Base-by-base conservation (phyloP, 345 rosid species). In the Anastatica hierochuntica region DNA sequence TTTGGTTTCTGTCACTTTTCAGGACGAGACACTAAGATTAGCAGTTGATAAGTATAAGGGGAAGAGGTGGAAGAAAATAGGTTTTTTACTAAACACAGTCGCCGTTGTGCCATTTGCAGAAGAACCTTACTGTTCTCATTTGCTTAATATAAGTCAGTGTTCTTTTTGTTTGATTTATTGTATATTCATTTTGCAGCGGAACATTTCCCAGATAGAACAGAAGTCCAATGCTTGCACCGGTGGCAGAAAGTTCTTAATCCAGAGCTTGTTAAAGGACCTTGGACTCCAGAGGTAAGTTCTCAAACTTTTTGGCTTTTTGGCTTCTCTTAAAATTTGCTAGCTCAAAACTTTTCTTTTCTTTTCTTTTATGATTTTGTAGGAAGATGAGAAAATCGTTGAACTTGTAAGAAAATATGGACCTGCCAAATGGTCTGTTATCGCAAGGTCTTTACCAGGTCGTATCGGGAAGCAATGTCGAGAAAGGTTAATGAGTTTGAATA, bases 241-340 rank as follows among this genome's bases (percentile, higher is more conserved):
- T 94, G 99, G 99, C 99, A 94, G 74, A 94, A 94, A 71, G 99
- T 94, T 77, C 79, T 94, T 7, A 82, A 88, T 70, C 99, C 99
- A 0, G 90, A 94, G 1, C 95, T 94, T 76, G 70, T 88, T 40
- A 94, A 94, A 70, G 99, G 99, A 74, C 95, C 97, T 31, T 94
- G 99, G 99, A 80, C 89, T 50, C 95, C 72, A 72, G 85, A 88
- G 92, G 99, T 51, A 39, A 36, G 24, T 45, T 38, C 33, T 37
- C 20, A 24, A 13, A 8, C 30, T 3, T 10, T 20, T 18, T 23
- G 12, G 13, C 5, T 11, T n/a, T 27, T 23, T 51, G 15, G 11
- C 10, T 51, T 37, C 23, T 10, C 29, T 46, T 46, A 54, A 23
- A 50, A 26, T 10, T 37, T 16, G 13, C 40, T 9, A 41, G 35